Conservation (phyloP, 352 stramenopile species). For the Phytophthora podocarpi region DNA sequence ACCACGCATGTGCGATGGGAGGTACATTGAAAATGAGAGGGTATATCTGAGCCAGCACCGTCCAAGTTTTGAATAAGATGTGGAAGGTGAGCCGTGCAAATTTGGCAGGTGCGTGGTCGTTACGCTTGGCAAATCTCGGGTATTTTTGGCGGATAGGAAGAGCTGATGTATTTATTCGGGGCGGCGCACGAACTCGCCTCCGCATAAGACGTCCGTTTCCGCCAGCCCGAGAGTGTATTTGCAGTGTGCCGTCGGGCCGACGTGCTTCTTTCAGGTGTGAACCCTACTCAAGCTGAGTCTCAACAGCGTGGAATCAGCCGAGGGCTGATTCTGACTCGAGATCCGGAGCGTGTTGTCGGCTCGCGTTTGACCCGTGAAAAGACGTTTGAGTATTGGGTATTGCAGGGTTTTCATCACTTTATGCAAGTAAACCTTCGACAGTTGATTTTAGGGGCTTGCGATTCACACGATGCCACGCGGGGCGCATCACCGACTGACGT, state of each 20-base stretch:
- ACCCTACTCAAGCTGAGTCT: too few species aligned
- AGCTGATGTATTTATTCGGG: background rate
- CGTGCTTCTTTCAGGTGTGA: too few species aligned
- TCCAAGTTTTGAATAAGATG: background rate
- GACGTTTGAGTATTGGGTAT: background rate
- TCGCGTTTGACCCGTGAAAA: conserved; percentile 3
- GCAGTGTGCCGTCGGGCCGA: background rate
- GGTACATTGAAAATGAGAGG: conserved; percentile 2
- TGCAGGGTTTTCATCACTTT: background rate
- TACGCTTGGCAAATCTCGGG: background rate
- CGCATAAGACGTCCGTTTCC: conserved; percentile 1
- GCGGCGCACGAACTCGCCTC: background rate
- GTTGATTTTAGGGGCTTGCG: conserved; percentile 17
- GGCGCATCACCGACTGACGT: conserved; percentile 24
- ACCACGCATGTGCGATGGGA: background rate
- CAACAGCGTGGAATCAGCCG: background rate
- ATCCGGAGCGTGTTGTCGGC: conserved; percentile 14
- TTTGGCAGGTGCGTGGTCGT: background rate
- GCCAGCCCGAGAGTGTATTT: background rate
- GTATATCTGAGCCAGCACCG: background rate
- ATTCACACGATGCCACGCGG: conserved; percentile 14
- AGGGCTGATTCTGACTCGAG: background rate
- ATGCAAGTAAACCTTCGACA: conserved; percentile 3
- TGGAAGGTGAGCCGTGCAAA: background rate
- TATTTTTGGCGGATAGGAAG: background rate